Evolutionary conservation across 441 rosid genomes (phyloP), one percentile per base, ranked within the genome.

Genomic region (Lepidium campestre): DNA sequence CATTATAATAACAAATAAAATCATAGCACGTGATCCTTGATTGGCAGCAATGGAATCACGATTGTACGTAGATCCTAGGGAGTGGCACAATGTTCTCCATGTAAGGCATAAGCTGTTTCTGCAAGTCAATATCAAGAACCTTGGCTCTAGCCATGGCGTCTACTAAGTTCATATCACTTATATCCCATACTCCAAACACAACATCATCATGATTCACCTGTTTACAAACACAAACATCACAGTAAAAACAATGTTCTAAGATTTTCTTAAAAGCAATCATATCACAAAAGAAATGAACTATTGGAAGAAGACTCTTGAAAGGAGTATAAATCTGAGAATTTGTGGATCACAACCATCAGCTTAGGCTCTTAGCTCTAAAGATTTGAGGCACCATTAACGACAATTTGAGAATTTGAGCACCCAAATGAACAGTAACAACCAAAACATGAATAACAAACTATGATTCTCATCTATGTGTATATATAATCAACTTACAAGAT

Each of bases 151-250:
- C 95, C 99, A 93, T 93, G 41, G 99, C 88, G 69, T 93, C 99
- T 36, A 96, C 99, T 74, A 93, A 74, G 82, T 89, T 93, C 99
- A 87, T 86, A 70, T 87, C 86, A 72, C 95, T 93, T 70, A 91
- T 93, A 70, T 93, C 99, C 99, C 99, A 93, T 45, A 97, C 97
- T n/a, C 96, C 99, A 75, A 91, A 87, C 71, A 93, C 95, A 57
- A 93, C 74, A 41, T 89, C 89, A 75, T 91, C 96, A 0, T 96
- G 99, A 72, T 85, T 93, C 80, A 56, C 97, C 99, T 93, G 44
- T 65, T 56, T 11, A 1, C 50, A 48, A 19, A 29, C 5, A 49
- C 8, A 3, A 10, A 25, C 11, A 25, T 4, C 23, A 4, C 39
- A 59, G 2, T 2, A 4, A 22, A 1, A 22, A 14, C 15, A 23